Evolutionary conservation across 495 filamentous ascomycete genomes (phyloP), one percentile per base, ranked within the genome.

Genomic region (Xylaria telfairii): DNA sequence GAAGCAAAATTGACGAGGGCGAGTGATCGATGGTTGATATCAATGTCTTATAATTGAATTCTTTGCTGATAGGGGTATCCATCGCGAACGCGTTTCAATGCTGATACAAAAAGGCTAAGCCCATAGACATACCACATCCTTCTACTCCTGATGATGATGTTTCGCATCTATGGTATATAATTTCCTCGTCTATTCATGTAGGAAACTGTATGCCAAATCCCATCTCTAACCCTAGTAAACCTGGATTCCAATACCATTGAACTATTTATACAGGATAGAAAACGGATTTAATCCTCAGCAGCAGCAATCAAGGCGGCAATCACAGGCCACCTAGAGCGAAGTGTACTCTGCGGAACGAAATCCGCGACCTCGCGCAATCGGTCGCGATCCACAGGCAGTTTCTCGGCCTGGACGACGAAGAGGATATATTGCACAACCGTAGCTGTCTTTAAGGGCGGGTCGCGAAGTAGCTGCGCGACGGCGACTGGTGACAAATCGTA

Each of bases 371-470:
- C 82, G 13, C 71, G 57, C 41, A 86, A 13, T 32, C 84, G 66
- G 30, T 66, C 73, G 19, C 57, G 73, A 13, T 85, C 76, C 32
- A 76, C 84, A 7, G 80, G 77, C 4, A 89, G 59, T 28, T 76
- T 81, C 73, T 84, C 85, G 0, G 71, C 8, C 54, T 78, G 68
- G 39, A 87, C 70, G 0, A 81, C 78, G 17, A 77, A 70, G 3
- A 87, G 68, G 1, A 91, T 83, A 67, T 91, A 90, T 0, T 54
- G 72, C 9, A 75, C 73, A 6, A 90, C 86, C 0, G 90, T 91
- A 5, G 0, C 57, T 0, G 67, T 72, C 63, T 79, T 78, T 34
- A 92, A 76, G 21, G 90, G 90, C 21, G 89, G 88, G 21, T 88
- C 81, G 1, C 89, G 80, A 41, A 90, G 73, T 12, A 88, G 61